phyloP scores from a whole-genome alignment of 768 basidiomycete genomes.

The Trametes punicea region DNA sequence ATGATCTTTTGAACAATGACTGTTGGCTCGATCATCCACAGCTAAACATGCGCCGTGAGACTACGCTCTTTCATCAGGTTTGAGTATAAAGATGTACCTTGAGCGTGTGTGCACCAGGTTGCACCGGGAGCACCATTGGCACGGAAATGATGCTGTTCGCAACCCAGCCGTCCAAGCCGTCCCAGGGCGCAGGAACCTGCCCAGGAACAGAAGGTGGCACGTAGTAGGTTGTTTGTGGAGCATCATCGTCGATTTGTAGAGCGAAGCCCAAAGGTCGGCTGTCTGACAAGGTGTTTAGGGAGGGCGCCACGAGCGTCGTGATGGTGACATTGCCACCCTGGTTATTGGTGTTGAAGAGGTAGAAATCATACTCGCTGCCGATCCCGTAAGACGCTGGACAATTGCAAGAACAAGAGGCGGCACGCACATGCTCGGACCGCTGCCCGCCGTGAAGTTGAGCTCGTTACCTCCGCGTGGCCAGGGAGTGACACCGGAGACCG shows the following conservation, averaged over 20 bases:
- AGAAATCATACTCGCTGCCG: conserved; percentile 66
- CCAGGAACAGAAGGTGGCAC: conserved; percentile 47
- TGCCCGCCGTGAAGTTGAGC: conserved; percentile 55
- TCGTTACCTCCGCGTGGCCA: conserved; percentile 50
- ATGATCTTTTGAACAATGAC: conserved; percentile 63
- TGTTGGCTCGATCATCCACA: conserved; percentile 57
- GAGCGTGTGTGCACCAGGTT: conserved; percentile 56
- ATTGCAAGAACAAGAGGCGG: not conserved
- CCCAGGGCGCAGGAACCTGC: conserved; percentile 44
- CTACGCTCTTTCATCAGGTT: not conserved
- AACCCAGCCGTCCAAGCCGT: conserved; percentile 47
- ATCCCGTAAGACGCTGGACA: not conserved
- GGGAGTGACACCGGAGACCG: conserved; percentile 58
- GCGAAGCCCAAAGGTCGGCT: conserved; percentile 51
- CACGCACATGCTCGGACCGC: conserved; percentile 57
- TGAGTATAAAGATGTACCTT: conserved; percentile 36
- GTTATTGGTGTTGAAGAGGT: conserved; percentile 49
- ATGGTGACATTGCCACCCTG: conserved; percentile 44
- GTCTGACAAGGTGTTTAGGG: conserved; percentile 48
- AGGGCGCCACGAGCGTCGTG: conserved; percentile 48
- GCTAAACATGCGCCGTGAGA: conserved; percentile 24
- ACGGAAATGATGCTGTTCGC: conserved; percentile 49
- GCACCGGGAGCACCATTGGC: conserved; percentile 37
- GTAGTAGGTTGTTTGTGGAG: conserved; percentile 43
- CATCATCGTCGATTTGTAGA: conserved; percentile 45